Evolutionary conservation across 2,329 filamentous ascomycete species (phyloP).

Genomic region (Aureobasidium lini): DNA sequence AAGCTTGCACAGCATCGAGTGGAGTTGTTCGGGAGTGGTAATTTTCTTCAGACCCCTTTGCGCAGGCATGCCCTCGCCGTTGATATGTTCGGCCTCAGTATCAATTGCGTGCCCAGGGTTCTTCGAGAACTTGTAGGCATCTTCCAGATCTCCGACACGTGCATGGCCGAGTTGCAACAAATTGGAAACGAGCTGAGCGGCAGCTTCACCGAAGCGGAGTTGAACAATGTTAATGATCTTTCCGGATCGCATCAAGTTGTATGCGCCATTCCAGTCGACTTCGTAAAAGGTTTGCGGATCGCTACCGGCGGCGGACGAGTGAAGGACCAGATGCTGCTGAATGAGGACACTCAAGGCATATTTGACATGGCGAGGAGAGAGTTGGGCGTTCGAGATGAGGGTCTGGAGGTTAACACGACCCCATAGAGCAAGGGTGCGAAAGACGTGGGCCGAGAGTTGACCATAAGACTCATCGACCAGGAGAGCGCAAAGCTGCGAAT

Average conservation of each 20-base stretch:
- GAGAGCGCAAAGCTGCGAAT: slow-evolving; percentile 82
- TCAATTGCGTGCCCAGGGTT: slow-evolving; percentile 26
- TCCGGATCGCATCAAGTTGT: slow-evolving; percentile 71
- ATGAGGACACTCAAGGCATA: slow-evolving; percentile 77
- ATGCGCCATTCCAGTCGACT: slow-evolving; percentile 71
- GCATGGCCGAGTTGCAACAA: slow-evolving; percentile 72
- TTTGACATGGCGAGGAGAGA: slow-evolving; percentile 67
- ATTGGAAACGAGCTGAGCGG: slow-evolving; percentile 65
- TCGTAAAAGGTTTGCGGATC: slow-evolving; percentile 68
- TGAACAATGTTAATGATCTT: slow-evolving; percentile 74
- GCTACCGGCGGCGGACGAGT: slow-evolving; percentile 41
- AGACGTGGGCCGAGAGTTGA: slow-evolving; percentile 83
- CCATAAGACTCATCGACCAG: slow-evolving; percentile 85
- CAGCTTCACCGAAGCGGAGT: slow-evolving; percentile 64
- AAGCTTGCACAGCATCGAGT: slow-evolving; percentile 38
- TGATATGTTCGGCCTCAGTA: slow-evolving; percentile 19
- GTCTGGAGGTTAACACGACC: slow-evolving; percentile 67
- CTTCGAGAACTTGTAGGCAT: slow-evolving; percentile 47
- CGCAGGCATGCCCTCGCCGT: slow-evolving; percentile 19
- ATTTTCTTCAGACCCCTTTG: slow-evolving; percentile 23
- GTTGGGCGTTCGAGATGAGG: slow-evolving; percentile 63
- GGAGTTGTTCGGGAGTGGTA: slow-evolving; percentile 32
- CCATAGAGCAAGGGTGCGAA: slow-evolving; percentile 66
- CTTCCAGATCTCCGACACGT: slow-evolving; percentile 60
- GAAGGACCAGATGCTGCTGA: slow-evolving; percentile 66